Evolutionary conservation across 306 rosid genomes (phyloP).

Genomic region (Myrica gale): DNA sequence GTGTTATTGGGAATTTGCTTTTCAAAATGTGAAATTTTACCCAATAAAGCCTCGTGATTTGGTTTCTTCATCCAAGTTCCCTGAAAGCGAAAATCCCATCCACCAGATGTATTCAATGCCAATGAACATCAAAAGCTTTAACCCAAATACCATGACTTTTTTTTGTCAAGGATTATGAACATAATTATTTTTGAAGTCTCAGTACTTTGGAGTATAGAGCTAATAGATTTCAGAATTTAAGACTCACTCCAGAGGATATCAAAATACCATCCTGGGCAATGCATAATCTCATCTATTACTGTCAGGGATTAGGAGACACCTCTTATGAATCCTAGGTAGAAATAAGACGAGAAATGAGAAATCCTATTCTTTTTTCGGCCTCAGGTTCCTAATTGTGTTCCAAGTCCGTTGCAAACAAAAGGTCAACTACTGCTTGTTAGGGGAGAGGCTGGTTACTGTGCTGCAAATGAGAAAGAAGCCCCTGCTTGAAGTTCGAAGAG

Average conservation of each 20-base stretch:
- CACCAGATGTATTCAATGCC: constrained; percentile 15
- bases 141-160: neutral
- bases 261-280: neutral
- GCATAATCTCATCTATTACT: neutral
- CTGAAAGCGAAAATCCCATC: constrained; percentile 18
- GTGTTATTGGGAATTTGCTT: constrained; percentile 65
- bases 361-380: too few relatives aligned
- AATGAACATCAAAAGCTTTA: constrained; percentile 13
- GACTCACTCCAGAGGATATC: neutral
- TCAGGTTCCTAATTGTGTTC: too few relatives aligned
- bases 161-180: constrained; percentile 6
- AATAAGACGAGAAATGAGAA: too few relatives aligned
- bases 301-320: too few relatives aligned
- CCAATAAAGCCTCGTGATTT: constrained; percentile 28
- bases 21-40: constrained; percentile 36
- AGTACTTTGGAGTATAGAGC: neutral
- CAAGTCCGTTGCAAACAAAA: too few relatives aligned
- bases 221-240: neutral
- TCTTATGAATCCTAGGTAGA: too few relatives aligned
- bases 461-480: neutral
- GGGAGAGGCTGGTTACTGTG: neutral
- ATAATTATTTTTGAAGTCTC: constrained; percentile 11
- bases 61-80: constrained; percentile 41
- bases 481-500: too few relatives aligned
- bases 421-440: too few relatives aligned